phyloP scores from a whole-genome alignment of 208 protist species.

The Acanthamoeba castellanii region DNA sequence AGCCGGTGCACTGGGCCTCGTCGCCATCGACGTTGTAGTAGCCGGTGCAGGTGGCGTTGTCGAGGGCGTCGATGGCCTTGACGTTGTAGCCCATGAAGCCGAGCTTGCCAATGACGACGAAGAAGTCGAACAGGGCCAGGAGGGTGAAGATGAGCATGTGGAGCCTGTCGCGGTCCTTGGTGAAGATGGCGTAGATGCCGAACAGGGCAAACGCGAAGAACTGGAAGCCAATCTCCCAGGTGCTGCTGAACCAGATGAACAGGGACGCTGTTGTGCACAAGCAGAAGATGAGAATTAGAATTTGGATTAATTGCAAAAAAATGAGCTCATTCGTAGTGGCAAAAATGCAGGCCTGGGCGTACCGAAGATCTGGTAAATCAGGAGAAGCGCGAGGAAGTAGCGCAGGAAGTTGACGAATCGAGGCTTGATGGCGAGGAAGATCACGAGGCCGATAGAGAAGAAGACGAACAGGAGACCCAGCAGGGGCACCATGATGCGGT shows the following conservation, averaged over 20 bases:
- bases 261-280: not conserved
- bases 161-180: not conserved
- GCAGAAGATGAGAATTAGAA: not conserved
- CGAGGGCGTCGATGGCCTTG: slow-evolving; percentile 18
- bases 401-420: slow-evolving; percentile 17
- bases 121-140: slow-evolving; percentile 43
- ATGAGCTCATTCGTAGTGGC: not conserved
- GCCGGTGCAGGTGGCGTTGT: not conserved
- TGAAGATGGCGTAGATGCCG: slow-evolving; percentile 58
- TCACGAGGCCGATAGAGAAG: not conserved
- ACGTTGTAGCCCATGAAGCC: slow-evolving; percentile 13
- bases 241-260: slow-evolving; percentile 49
- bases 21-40: slow-evolving; percentile 36
- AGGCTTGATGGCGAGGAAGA: slow-evolving; percentile 48
- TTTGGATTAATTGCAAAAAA: not conserved
- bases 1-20: slow-evolving; percentile 41
- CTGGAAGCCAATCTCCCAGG: slow-evolving; percentile 42
- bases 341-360: not conserved
- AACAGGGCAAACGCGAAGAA: slow-evolving; percentile 59
- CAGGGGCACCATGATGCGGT: slow-evolving; percentile 54
- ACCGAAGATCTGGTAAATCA: slow-evolving; percentile 16
- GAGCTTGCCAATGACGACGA: slow-evolving; percentile 52
- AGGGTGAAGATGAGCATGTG: slow-evolving; percentile 22
- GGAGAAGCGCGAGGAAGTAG: slow-evolving; percentile 5
- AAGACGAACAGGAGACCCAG: slow-evolving; percentile 13